Conservation (phyloP, 768 basidiomycete species). For the Gelatoporia subvermispora region DNA sequence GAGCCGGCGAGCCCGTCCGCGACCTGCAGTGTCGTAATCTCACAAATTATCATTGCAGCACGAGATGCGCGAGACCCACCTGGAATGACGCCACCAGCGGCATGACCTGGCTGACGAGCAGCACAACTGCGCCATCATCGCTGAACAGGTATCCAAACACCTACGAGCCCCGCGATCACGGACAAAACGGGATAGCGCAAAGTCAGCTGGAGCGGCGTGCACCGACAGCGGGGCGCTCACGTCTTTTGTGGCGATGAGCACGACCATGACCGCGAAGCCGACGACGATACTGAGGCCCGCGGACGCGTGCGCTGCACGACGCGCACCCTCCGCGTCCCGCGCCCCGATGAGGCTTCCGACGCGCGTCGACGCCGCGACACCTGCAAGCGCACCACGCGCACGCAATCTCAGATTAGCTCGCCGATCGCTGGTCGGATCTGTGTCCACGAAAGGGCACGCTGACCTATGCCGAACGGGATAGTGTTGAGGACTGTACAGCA, state of each 20-base stretch:
- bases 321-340: conserved; percentile 46
- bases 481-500: conserved; percentile 65
- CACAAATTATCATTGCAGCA: neutral
- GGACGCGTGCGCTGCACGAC: conserved; percentile 54
- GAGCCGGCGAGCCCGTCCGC: conserved; percentile 50
- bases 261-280: conserved; percentile 53
- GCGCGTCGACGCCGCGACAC: conserved; percentile 67
- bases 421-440: neutral
- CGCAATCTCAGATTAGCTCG: neutral
- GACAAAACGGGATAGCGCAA: neutral
- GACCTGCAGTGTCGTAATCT: conserved; percentile 25
- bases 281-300: conserved; percentile 60
- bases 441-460: neutral
- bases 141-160: conserved; percentile 67
- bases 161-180: conserved; percentile 30
- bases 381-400: too few species aligned
- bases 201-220: neutral
- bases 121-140: conserved; percentile 51
- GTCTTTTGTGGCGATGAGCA: conserved; percentile 52
- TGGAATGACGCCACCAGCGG: conserved; percentile 54
- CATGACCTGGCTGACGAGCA: conserved; percentile 45
- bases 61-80: conserved; percentile 20
- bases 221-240: conserved; percentile 29
- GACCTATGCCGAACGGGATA: conserved; percentile 69
- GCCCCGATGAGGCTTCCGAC: conserved; percentile 72